Conservation (phyloP, 2,329 filamentous ascomycete genomes). For the Stagonosporopsis tanaceti region DNA sequence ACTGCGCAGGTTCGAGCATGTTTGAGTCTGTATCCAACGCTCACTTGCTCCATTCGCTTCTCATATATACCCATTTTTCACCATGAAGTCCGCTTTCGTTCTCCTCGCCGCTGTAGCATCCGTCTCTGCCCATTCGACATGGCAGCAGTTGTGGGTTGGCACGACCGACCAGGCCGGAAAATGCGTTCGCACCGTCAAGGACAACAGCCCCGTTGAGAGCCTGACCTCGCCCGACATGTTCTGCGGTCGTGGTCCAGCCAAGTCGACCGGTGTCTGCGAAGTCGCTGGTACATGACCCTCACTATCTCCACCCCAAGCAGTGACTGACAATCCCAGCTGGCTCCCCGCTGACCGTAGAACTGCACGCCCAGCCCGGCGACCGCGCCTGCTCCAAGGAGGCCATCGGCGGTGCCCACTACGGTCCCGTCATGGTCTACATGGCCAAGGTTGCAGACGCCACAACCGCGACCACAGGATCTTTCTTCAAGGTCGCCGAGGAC, state of each 20-base stretch:
- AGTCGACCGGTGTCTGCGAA: constrained; percentile 40
- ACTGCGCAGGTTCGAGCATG: constrained; percentile 18
- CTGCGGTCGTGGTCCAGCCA: constrained; percentile 44
- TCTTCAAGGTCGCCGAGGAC: constrained; percentile 51
- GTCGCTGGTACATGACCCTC: constrained; percentile 38
- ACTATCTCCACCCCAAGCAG: neutral
- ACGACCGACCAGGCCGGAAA: constrained; percentile 40
- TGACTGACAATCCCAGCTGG: constrained; percentile 40
- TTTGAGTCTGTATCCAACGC: constrained; percentile 17
- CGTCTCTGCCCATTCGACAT: constrained; percentile 50
- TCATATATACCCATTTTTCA: constrained; percentile 13
- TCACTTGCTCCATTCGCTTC: constrained; percentile 21
- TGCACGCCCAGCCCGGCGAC: constrained; percentile 48
- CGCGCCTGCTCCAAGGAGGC: constrained; percentile 44
- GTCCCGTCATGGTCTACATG: constrained; percentile 50
- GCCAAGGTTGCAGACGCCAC: constrained; percentile 48
- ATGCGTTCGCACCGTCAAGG: constrained; percentile 44
- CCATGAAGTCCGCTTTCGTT: constrained; percentile 44
- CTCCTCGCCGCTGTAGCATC: constrained; percentile 44
- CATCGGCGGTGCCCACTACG: constrained; percentile 51
- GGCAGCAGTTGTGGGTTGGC: constrained; percentile 50
- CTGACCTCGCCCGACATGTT: constrained; percentile 46
- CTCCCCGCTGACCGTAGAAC: constrained; percentile 45
- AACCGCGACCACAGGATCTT: constrained; percentile 40
- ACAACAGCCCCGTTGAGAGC: constrained; percentile 47